A percentile compares a stretch with the other conserved stretches of the same genome.
Conservation (phyloP, 2,329 filamentous ascomycete species). For the Cadophora sp. region DNA sequence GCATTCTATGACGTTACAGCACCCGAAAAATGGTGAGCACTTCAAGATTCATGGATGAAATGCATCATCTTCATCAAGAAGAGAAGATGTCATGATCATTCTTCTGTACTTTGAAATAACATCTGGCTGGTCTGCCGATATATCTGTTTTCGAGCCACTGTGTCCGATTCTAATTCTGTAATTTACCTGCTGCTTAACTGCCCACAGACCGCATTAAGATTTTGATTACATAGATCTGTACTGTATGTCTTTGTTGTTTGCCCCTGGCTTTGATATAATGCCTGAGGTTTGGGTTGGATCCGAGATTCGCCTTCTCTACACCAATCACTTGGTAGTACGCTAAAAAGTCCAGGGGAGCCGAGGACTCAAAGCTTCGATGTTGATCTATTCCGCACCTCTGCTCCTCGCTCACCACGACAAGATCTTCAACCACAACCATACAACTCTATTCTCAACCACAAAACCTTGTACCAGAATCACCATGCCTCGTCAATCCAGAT, state of each 20-base stretch:
- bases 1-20: conserved; percentile 14
- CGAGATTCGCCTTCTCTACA: conserved; percentile 23
- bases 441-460: neutral
- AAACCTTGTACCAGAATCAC: conserved; percentile 41
- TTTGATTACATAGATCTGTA: neutral
- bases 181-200: too few relatives aligned
- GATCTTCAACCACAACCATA: conserved; percentile 11
- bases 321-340: conserved; percentile 30
- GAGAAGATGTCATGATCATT: neutral
- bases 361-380: conserved; percentile 21
- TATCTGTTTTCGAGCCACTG: neutral
- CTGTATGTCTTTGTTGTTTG: neutral
- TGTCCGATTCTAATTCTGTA: too few relatives aligned
- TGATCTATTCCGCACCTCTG: conserved; percentile 13
- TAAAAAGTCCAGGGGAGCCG: conserved; percentile 25
- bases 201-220: neutral
- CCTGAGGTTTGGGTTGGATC: neutral
- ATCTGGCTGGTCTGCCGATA: neutral
- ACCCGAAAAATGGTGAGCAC: neutral
- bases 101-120: neutral
- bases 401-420: conserved; percentile 14
- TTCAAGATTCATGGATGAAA: neutral
- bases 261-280: neutral
- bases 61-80: neutral
- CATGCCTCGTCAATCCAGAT: conserved; percentile 82